A percentile compares a stretch with the other conserved stretches of the same genome.
These are phyloP conservation scores for Cladosporium velox DNA, from an alignment of 2,329 filamentous ascomycete species.

Conservation along the genomic window DNA sequence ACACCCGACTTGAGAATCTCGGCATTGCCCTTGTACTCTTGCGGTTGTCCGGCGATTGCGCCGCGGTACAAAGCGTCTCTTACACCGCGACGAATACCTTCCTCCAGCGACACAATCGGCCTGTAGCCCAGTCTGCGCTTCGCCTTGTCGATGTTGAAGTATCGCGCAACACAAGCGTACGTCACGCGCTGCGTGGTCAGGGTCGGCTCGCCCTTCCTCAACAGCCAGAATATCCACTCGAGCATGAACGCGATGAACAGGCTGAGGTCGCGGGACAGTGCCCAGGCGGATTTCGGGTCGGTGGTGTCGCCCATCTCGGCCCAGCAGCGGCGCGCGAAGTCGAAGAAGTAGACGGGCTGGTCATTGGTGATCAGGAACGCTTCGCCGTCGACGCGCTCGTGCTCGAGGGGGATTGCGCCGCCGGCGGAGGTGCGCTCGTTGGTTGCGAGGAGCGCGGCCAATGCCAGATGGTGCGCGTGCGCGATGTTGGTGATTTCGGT, in stretches of 20 bases:
- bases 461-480: conserved; percentile 54
- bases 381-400: conserved; percentile 53
- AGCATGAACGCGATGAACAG: conserved; percentile 46
- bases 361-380: conserved; percentile 56
- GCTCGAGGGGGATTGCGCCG: conserved; percentile 44
- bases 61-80: conserved; percentile 42
- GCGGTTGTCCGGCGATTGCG: conserved; percentile 37
- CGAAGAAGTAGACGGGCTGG: conserved; percentile 53
- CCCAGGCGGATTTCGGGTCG: conserved; percentile 44
- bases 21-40: conserved; percentile 36
- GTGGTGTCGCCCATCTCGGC: conserved; percentile 44
- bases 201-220: conserved; percentile 47
- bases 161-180: conserved; percentile 73
- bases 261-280: conserved; percentile 44
- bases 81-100: conserved; percentile 57
- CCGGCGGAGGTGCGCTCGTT: conserved; percentile 37
- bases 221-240: conserved; percentile 49
- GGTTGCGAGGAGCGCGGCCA: conserved; percentile 51
- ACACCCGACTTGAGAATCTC: conserved; percentile 21
- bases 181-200: conserved; percentile 53
- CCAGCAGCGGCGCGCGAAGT: conserved; percentile 52
- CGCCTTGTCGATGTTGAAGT: conserved; percentile 77
- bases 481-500: conserved; percentile 56
- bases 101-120: conserved; percentile 66
- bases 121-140: conserved; percentile 68